These are phyloP conservation scores for Phytopythium kandeliae DNA, from an alignment of 352 stramenopile species.

Conservation along the genomic window DNA sequence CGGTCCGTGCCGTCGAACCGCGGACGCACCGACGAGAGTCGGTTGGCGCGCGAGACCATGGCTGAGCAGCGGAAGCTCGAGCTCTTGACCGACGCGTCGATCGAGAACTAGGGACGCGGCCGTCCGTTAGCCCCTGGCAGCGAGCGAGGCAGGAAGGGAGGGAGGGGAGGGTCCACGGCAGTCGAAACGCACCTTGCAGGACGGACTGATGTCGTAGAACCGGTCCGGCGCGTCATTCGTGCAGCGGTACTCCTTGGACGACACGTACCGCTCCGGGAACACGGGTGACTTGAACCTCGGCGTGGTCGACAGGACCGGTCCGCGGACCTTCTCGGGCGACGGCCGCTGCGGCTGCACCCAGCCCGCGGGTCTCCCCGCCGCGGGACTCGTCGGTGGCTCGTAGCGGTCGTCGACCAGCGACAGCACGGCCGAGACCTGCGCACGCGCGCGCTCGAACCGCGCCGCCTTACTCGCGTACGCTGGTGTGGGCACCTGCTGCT, in stretches of 20 bases:
- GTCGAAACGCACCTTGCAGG: slow-evolving; percentile 30
- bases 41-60: slow-evolving; percentile 50
- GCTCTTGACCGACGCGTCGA: slow-evolving; percentile 55
- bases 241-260: slow-evolving; percentile 52
- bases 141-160: neutral
- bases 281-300: slow-evolving; percentile 61
- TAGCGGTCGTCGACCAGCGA: slow-evolving; percentile 7
- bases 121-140: no score
- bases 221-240: slow-evolving; percentile 50
- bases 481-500: slow-evolving; percentile 46
- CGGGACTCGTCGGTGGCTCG: slow-evolving; percentile 3
- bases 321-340: slow-evolving; percentile 33
- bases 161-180: neutral
- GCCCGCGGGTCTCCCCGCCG: slow-evolving; percentile 4
- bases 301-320: slow-evolving; percentile 50
- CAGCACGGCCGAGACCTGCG: slow-evolving; percentile 43
- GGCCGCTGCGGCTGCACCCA: no score
- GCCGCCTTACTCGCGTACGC: slow-evolving; percentile 50
- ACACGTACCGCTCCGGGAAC: slow-evolving; percentile 69
- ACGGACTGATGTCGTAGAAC: slow-evolving; percentile 73
- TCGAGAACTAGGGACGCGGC: slow-evolving; percentile 33
- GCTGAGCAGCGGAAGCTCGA: slow-evolving; percentile 59
- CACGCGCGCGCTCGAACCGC: slow-evolving; percentile 49
- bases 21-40: slow-evolving; percentile 50
- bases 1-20: no score